Conservation (phyloP, 352 stramenopile genomes). For the Phytophthora sojae region DNA sequence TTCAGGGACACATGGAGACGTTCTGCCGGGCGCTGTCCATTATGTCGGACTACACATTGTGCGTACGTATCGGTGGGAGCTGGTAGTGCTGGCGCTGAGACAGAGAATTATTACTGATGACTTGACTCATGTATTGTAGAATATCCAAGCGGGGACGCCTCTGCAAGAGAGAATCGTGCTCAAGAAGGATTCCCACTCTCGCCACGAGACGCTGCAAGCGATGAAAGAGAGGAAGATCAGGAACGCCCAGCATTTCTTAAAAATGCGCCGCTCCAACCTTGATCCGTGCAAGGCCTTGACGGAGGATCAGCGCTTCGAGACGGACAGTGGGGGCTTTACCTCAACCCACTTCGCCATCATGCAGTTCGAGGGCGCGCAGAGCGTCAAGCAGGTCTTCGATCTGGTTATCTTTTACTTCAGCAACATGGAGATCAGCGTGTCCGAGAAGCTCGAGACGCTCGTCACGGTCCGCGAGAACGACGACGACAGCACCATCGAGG, state of each 20-base stretch:
- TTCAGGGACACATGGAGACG: slow-evolving; percentile 29
- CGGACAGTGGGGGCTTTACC: slow-evolving; percentile 46
- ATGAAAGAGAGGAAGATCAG: slow-evolving; percentile 39
- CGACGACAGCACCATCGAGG: slow-evolving; percentile 19
- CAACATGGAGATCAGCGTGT: slow-evolving; percentile 70
- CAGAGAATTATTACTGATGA: neutral
- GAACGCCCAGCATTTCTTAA: slow-evolving; percentile 40
- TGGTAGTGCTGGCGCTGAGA: neutral
- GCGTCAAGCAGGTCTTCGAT: slow-evolving; percentile 59
- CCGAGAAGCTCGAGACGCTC: slow-evolving; percentile 50
- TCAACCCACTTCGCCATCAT: slow-evolving; percentile 59
- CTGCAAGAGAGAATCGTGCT: slow-evolving; percentile 44
- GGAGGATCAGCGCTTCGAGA: slow-evolving; percentile 60
- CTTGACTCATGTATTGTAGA: slow-evolving; percentile 20
- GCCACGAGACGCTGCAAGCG: slow-evolving; percentile 19
- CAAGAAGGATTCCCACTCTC: slow-evolving; percentile 22
- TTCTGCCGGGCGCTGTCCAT: slow-evolving; percentile 32
- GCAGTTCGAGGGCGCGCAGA: slow-evolving; percentile 48
- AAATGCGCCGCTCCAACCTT: slow-evolving; percentile 28
- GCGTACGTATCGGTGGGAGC: slow-evolving; percentile 29
- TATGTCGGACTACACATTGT: slow-evolving; percentile 43
- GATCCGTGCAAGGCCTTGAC: slow-evolving; percentile 35
- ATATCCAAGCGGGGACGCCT: slow-evolving; percentile 33
- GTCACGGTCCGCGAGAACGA: slow-evolving; percentile 66
- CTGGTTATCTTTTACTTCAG: slow-evolving; percentile 58